Percentiles rank a stretch among this genome's conserved stretches.
Evolutionary conservation across 495 filamentous ascomycete species (phyloP).

Genomic region (Jackrogersella minutella): DNA sequence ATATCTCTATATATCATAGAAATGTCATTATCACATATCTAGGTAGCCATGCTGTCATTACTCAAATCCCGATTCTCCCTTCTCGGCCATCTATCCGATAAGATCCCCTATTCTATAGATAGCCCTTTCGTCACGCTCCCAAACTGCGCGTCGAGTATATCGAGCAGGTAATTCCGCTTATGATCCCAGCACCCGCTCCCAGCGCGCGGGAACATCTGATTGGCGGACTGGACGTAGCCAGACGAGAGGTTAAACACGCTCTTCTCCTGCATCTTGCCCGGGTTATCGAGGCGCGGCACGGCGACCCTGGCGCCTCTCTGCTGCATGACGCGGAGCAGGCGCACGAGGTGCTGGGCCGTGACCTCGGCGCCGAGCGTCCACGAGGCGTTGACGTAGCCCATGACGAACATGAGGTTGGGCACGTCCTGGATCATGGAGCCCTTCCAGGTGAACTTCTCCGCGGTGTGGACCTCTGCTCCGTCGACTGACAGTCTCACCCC

Average conservation of each 20-base stretch:
- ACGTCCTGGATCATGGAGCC: slow-evolving; percentile 53
- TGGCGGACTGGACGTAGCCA: slow-evolving; percentile 43
- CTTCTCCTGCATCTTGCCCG: background rate
- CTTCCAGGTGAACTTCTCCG: slow-evolving; percentile 52
- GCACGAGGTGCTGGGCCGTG: slow-evolving; percentile 40
- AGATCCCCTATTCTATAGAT: background rate
- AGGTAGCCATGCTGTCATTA: background rate
- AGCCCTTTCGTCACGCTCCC: background rate
- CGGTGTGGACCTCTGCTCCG: slow-evolving; percentile 29
- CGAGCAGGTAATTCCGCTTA: slow-evolving; percentile 6
- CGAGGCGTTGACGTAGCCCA: slow-evolving; percentile 53
- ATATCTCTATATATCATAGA: background rate
- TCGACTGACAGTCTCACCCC: slow-evolving; percentile 44
- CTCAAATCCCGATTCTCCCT: background rate
- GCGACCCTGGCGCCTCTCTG: slow-evolving; percentile 6
- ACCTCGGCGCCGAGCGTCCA: slow-evolving; percentile 57
- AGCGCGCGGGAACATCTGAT: slow-evolving; percentile 34
- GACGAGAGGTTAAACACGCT: slow-evolving; percentile 29
- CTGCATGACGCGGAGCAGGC: slow-evolving; percentile 44
- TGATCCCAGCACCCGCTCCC: slow-evolving; percentile 19
- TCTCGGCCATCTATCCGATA: background rate
- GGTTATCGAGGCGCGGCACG: slow-evolving; percentile 22
- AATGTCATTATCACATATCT: background rate
- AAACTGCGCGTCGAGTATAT: slow-evolving; percentile 5
- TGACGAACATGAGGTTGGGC: slow-evolving; percentile 48